Evolutionary conservation across 1,284 basidiomycete species (phyloP).

Genomic region (Stygiomarasmius scandens): DNA sequence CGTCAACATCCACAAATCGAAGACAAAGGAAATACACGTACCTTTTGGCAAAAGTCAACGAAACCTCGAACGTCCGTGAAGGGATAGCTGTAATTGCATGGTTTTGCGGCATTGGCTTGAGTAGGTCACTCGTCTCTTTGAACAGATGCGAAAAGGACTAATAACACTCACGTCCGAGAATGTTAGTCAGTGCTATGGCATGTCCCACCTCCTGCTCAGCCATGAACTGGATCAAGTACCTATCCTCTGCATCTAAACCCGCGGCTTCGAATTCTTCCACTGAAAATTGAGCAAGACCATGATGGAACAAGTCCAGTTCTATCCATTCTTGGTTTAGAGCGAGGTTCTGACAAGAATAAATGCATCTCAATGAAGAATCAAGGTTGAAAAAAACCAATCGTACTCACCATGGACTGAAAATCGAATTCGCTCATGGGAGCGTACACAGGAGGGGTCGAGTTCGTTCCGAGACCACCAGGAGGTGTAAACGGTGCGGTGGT

Average conservation of each 20-base stretch:
- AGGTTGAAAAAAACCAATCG: too few relatives aligned
- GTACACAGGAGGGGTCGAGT: conserved; percentile 50
- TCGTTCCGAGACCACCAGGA: conserved; percentile 31
- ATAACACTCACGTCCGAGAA: conserved; percentile 40
- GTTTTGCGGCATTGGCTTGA: conserved; percentile 41
- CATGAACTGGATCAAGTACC: conserved; percentile 59
- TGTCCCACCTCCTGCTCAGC: conserved; percentile 63
- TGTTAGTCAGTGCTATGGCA: conserved; percentile 50
- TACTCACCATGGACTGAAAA: conserved; percentile 56
- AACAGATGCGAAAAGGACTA: not conserved
- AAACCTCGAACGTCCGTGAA: conserved; percentile 63
- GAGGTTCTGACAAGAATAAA: conserved; percentile 38
- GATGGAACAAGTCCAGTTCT: conserved; percentile 66
- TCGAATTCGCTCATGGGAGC: conserved; percentile 58
- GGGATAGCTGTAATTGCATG: conserved; percentile 65
- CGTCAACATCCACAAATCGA: not conserved
- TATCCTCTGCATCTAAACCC: conserved; percentile 56
- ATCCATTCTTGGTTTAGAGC: conserved; percentile 66
- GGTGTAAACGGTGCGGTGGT: conserved; percentile 23
- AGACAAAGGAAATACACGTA: conserved; percentile 17
- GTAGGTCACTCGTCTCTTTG: too few relatives aligned
- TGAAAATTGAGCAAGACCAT: conserved; percentile 58
- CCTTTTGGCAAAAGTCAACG: conserved; percentile 63
- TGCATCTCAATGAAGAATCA: not conserved
- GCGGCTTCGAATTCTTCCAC: conserved; percentile 57